A percentile compares a stretch with the other conserved stretches of the same genome.
phyloP scores from a whole-genome alignment of 2,329 filamentous ascomycete species.

The Penicillium sp. region DNA sequence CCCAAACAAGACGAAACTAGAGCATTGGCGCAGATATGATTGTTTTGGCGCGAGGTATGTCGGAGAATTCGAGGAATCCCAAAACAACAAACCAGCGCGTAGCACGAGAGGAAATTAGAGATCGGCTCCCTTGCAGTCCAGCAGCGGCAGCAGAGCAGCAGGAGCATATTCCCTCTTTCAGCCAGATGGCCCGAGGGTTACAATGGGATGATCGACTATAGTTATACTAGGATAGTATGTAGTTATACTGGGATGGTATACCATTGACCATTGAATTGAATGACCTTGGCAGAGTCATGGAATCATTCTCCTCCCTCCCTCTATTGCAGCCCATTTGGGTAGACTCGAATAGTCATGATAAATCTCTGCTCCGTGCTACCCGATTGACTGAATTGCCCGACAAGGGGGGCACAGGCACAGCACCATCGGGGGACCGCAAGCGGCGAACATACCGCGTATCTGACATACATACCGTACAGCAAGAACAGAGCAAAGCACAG shows the following conservation, averaged over 20 bases:
- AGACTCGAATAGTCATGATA: no score
- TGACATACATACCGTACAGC: neutral
- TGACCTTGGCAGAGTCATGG: no score
- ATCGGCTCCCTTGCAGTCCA: conserved; percentile 21
- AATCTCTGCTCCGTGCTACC: conserved; percentile 7
- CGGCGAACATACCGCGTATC: conserved; percentile 13
- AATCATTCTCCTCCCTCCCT: no score
- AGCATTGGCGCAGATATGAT: conserved; percentile 12
- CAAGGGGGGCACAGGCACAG: conserved; percentile 10
- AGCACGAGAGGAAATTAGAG: neutral
- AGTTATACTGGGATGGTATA: no score
- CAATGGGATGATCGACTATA: conserved; percentile 3
- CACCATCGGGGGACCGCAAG: conserved; percentile 21
- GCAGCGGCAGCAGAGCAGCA: no score
- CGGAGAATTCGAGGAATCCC: conserved; percentile 20
- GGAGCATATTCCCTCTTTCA: conserved; percentile 19
- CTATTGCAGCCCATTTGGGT: no score
- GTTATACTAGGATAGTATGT: neutral
- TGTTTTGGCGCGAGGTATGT: conserved; percentile 4
- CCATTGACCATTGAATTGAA: no score
- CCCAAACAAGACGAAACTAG: conserved; percentile 11
- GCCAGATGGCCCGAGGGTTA: conserved; percentile 16
- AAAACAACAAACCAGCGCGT: neutral
- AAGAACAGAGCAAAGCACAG: no score
- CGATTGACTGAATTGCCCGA: neutral